phyloP scores from a whole-genome alignment of 768 basidiomycete genomes.

The Leccinellum rugosiceps region DNA sequence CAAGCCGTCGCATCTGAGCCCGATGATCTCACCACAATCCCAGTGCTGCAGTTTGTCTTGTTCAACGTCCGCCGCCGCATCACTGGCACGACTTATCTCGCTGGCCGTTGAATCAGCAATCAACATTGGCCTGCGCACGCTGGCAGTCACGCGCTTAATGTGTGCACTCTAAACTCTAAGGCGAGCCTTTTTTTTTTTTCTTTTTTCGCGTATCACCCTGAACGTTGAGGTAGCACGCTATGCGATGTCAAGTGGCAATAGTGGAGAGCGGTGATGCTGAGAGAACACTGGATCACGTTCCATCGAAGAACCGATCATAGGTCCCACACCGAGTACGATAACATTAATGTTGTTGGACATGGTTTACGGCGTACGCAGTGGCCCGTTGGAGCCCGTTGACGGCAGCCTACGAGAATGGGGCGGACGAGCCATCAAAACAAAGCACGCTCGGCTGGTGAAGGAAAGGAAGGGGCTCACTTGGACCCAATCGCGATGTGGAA shows the following conservation, averaged over 20 bases:
- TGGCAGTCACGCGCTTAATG: not conserved
- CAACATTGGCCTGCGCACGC: not conserved
- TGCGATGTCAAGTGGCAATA: not conserved
- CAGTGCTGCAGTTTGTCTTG: not conserved
- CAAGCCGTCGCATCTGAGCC: not conserved
- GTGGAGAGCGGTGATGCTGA: not conserved
- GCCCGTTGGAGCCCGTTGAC: not conserved
- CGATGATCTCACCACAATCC: not conserved
- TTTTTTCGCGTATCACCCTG: not conserved
- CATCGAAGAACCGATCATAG: not conserved
- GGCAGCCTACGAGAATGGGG: not conserved
- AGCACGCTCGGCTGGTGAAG: not conserved
- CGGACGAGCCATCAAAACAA: not conserved
- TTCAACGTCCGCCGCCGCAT: not conserved
- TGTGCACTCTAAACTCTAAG: not conserved
- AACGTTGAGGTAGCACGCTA: not conserved
- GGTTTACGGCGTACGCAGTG: not conserved
- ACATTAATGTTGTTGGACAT: not conserved
- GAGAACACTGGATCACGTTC: not conserved
- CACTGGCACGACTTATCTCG: not conserved
- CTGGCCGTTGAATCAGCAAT: not conserved
- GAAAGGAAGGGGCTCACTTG: not conserved
- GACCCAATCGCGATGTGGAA: not conserved
- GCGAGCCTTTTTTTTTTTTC: not conserved
- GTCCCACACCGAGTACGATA: not conserved